Evolutionary conservation across 1,139 yeast genomes (phyloP).

Genomic region (Scheffersomyces titani): DNA sequence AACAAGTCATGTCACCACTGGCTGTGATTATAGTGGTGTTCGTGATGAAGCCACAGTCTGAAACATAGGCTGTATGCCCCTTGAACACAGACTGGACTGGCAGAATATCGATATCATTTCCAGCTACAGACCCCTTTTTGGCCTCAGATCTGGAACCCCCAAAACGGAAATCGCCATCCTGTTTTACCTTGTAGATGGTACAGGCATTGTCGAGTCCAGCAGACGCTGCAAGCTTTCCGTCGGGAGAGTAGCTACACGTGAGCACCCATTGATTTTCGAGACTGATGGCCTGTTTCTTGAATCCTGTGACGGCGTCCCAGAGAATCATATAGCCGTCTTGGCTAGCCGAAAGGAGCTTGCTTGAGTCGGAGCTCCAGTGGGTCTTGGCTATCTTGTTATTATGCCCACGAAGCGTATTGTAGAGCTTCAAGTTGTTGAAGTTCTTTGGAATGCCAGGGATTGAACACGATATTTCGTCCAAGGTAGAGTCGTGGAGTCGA

Average conservation of each 20-base stretch:
- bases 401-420: conserved; percentile 65
- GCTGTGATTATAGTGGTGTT: conserved; percentile 62
- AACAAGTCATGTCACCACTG: conserved; percentile 83
- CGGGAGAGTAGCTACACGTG: conserved; percentile 72
- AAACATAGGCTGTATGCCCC: conserved; percentile 83
- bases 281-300: conserved; percentile 69
- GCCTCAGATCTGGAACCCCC: conserved; percentile 7
- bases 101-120: conserved; percentile 40
- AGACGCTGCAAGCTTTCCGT: conserved; percentile 65
- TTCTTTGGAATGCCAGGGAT: conserved; percentile 31
- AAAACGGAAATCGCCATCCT: conserved; percentile 5
- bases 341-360: conserved; percentile 66
- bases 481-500: conserved; percentile 47
- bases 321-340: conserved; percentile 85
- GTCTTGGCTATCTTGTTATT: conserved; percentile 70
- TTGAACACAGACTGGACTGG: conserved; percentile 57
- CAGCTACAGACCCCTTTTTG: conserved; percentile 15
- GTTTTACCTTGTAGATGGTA: conserved; percentile 60
- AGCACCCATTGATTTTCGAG: conserved; percentile 79
- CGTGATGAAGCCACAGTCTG: conserved; percentile 68
- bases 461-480: conserved; percentile 38
- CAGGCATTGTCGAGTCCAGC: conserved; percentile 85
- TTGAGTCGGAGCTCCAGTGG: conserved; percentile 67
- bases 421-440: conserved; percentile 34
- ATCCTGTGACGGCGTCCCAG: conserved; percentile 81